Evolutionary conservation across 306 rosid genomes (phyloP).

Genomic region (Quercus suber): DNA sequence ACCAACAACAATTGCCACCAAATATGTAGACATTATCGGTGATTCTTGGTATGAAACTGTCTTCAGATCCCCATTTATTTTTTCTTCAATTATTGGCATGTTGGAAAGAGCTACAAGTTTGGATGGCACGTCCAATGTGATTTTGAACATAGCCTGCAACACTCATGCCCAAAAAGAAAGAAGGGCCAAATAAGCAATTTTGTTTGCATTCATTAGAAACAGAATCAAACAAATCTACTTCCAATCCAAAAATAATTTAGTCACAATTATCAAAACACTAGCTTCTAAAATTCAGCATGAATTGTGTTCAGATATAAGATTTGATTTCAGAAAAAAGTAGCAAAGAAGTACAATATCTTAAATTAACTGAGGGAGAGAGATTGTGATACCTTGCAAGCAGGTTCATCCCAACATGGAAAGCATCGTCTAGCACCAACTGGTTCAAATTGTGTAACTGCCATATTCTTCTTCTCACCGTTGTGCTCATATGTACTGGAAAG

Average conservation of each 20-base stretch:
- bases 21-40: conserved; percentile 87
- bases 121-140: conserved; percentile 76
- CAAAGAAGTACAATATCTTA: neutral
- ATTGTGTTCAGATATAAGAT: neutral
- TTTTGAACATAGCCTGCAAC: conserved; percentile 77
- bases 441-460: conserved; percentile 98
- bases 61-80: conserved; percentile 49
- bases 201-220: neutral
- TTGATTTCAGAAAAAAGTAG: neutral
- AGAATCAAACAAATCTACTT: neutral
- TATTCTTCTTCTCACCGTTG: conserved; percentile 75
- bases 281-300: neutral
- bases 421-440: conserved; percentile 95
- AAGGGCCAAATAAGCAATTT: neutral
- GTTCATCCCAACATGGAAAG: conserved; percentile 99
- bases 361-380: neutral
- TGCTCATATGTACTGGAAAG: conserved; percentile 63
- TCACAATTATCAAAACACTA: neutral
- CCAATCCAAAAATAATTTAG: neutral
- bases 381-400: conserved; percentile 81
- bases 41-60: conserved; percentile 76
- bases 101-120: conserved; percentile 83
- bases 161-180: conserved; percentile 14
- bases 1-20: conserved; percentile 87
- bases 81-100: conserved; percentile 79